Conservation (phyloP, 768 basidiomycete genomes). For the Phylloporus sp. region DNA sequence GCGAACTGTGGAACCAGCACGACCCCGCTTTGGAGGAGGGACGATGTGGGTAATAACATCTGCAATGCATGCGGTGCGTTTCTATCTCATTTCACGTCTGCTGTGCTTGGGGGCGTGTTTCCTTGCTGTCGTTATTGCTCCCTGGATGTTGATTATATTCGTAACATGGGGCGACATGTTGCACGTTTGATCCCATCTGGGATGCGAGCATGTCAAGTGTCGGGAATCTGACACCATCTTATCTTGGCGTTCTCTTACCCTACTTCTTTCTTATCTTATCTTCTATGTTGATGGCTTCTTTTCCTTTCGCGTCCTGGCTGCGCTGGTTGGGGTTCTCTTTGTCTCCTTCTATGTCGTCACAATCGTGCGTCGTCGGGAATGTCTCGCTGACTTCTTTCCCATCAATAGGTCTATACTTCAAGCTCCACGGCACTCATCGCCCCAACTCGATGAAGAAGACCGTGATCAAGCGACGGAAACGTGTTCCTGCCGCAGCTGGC, state of each 20-base stretch:
- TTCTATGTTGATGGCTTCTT: constrained; percentile 5
- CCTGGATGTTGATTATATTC: constrained; percentile 7
- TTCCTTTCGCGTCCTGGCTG: constrained; percentile 13
- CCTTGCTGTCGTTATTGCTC: constrained; percentile 13
- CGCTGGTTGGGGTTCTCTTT: neutral
- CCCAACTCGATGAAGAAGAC: constrained; percentile 99
- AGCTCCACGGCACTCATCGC: constrained; percentile 93
- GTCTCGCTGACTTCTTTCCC: constrained; percentile 14
- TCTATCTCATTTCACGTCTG: constrained; percentile 25
- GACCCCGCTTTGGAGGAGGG: constrained; percentile 85
- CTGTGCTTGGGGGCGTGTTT: constrained; percentile 21
- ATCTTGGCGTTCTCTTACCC: constrained; percentile 18
- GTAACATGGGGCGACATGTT: constrained; percentile 17
- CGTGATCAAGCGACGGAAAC: constrained; percentile 96
- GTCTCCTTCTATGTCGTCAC: neutral
- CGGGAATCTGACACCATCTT: constrained; percentile 12
- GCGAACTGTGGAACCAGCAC: constrained; percentile 87
- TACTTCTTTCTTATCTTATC: constrained; percentile 26
- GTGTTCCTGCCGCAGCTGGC: constrained; percentile 80
- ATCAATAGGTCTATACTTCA: constrained; percentile 87
- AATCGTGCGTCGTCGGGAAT: neutral
- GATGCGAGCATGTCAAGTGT: constrained; percentile 14
- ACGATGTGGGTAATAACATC: constrained; percentile 88
- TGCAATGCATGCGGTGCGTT: constrained; percentile 91
- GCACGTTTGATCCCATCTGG: constrained; percentile 22